Percentiles rank a stretch among this genome's conserved stretches.
These are phyloP conservation scores for Fusarium tuaranense DNA, from an alignment of 2,329 filamentous ascomycete species.

Conservation along the genomic window DNA sequence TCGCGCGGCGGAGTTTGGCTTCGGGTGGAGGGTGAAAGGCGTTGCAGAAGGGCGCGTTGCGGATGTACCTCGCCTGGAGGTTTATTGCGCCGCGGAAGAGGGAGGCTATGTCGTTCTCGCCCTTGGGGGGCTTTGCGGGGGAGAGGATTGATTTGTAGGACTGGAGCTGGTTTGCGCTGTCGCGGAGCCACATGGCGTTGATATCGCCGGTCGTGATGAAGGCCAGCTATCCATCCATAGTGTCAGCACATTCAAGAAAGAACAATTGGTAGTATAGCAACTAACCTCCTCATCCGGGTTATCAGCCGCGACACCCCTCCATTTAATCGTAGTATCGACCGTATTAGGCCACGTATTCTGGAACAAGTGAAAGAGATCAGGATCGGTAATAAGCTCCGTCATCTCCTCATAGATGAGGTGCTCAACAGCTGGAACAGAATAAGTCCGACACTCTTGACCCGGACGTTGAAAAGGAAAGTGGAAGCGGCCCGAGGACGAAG, in stretches of 20 bases:
- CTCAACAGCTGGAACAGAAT: conserved; percentile 82
- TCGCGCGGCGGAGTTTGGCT: conserved; percentile 55
- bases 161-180: conserved; percentile 85
- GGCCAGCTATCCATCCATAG: conserved; percentile 64
- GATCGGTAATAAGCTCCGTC: conserved; percentile 77
- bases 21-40: conserved; percentile 91
- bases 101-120: conserved; percentile 68
- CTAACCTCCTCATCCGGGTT: conserved; percentile 68
- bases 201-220: conserved; percentile 91
- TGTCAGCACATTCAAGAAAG: conserved; percentile 3
- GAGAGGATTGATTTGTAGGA: conserved; percentile 76
- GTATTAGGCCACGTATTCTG: conserved; percentile 81
- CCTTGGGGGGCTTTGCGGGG: conserved; percentile 57
- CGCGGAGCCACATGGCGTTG: conserved; percentile 92
- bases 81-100: conserved; percentile 82
- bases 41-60: conserved; percentile 86
- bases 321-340: conserved; percentile 77
- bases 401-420: conserved; percentile 75
- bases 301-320: conserved; percentile 71
- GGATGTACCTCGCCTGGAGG: conserved; percentile 78
- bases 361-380: conserved; percentile 79
- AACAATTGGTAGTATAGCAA: neutral
- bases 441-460: conserved; percentile 80
- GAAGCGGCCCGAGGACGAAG: conserved; percentile 81
- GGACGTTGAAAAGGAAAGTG: conserved; percentile 86